phyloP scores from a whole-genome alignment of 2,329 filamentous ascomycete genomes.

The Endothia cerciana region DNA sequence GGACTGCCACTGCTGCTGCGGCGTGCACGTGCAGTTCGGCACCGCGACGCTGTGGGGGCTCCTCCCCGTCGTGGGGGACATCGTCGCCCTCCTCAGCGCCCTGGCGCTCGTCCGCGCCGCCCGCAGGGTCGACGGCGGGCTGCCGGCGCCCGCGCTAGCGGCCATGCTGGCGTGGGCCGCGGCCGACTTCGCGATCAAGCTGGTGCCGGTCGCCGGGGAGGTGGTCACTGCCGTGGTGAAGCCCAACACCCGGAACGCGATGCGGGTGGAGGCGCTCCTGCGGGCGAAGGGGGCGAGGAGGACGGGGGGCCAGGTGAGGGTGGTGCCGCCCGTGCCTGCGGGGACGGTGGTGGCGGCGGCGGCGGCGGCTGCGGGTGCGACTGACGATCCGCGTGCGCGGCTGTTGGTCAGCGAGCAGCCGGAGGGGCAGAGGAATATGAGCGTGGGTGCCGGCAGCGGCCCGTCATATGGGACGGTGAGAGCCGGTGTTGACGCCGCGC shows the following conservation, averaged over 20 bases:
- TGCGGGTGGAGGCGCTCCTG: slow-evolving; percentile 23
- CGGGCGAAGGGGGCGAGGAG: slow-evolving; percentile 15
- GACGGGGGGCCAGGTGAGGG: neutral
- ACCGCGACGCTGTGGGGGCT: slow-evolving; percentile 27
- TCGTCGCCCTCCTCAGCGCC: slow-evolving; percentile 26
- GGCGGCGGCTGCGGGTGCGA: slow-evolving; percentile 7
- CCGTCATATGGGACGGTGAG: slow-evolving; percentile 22
- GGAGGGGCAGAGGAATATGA: slow-evolving; percentile 15
- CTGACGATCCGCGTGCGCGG: slow-evolving; percentile 3
- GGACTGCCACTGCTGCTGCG: slow-evolving; percentile 30
- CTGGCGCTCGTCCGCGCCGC: slow-evolving; percentile 26
- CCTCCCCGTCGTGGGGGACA: slow-evolving; percentile 25
- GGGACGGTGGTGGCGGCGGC: slow-evolving; percentile 2
- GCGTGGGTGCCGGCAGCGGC: slow-evolving; percentile 2
- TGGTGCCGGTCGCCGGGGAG: slow-evolving; percentile 24
- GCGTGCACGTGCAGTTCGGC: slow-evolving; percentile 27
- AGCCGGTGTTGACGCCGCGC: neutral
- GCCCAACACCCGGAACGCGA: slow-evolving; percentile 27
- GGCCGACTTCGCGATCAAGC: slow-evolving; percentile 26
- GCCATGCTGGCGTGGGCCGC: slow-evolving; percentile 25
- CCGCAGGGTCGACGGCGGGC: slow-evolving; percentile 23
- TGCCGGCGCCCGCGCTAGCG: slow-evolving; percentile 14
- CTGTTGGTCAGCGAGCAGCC: slow-evolving; percentile 26
- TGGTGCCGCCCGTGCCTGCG: neutral
- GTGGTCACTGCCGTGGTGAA: slow-evolving; percentile 25